A percentile compares a stretch with the other conserved stretches of the same genome.
Evolutionary conservation across 2,329 filamentous ascomycete genomes (phyloP).

Genomic region (Xylaria sp.): DNA sequence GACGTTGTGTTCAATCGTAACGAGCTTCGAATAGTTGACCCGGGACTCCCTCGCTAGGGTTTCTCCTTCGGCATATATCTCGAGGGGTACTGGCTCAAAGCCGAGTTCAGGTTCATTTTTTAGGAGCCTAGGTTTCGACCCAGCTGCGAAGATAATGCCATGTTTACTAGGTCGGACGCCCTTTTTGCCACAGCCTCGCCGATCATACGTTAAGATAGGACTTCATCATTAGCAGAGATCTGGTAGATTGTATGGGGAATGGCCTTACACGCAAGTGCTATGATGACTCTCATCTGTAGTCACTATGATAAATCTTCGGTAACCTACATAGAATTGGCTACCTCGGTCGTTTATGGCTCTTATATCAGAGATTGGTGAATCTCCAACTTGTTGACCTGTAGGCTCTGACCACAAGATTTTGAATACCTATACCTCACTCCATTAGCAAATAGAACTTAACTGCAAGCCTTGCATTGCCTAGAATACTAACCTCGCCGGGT

Average conservation of each 20-base stretch:
- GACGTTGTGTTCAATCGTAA: conserved; percentile 68
- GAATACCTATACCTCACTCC: conserved; percentile 57
- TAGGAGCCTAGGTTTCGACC: conserved; percentile 50
- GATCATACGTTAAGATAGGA: conserved; percentile 67
- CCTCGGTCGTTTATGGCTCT: conserved; percentile 52
- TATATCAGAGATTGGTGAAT: conserved; percentile 47
- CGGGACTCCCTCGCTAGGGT: conserved; percentile 62
- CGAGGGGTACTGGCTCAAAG: conserved; percentile 59
- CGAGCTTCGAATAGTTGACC: conserved; percentile 68
- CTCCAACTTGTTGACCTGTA: conserved; percentile 52
- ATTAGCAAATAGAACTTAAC: conserved; percentile 14
- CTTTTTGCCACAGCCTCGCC: conserved; percentile 63
- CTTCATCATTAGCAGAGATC: conserved; percentile 49
- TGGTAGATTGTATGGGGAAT: background rate
- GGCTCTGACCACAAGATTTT: conserved; percentile 68
- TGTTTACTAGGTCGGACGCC: conserved; percentile 65
- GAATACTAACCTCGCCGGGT: conserved; percentile 46
- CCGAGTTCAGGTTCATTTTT: conserved; percentile 60
- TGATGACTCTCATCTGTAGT: conserved; percentile 64
- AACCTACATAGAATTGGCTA: conserved; percentile 59
- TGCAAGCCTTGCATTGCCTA: background rate
- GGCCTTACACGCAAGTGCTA: conserved; percentile 66
- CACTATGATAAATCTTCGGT: conserved; percentile 67
- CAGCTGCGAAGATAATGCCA: conserved; percentile 61
- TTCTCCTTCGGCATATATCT: conserved; percentile 58